Evolutionary conservation across 2,329 filamentous ascomycete species (phyloP).

Genomic region (Aspergillus brunneoviolaceus): DNA sequence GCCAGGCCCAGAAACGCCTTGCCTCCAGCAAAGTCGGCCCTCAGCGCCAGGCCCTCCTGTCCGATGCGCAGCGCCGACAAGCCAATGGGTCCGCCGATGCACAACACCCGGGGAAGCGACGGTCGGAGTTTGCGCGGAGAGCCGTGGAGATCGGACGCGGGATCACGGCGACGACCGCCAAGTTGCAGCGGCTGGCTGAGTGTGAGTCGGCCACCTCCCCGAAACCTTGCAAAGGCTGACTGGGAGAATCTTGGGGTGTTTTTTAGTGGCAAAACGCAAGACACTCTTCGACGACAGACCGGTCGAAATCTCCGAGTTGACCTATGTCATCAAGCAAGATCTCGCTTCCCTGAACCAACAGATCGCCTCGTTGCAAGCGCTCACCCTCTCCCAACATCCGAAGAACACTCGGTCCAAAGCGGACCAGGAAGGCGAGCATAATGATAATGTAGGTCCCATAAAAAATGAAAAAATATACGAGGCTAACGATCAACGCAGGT

Average conservation of each 20-base stretch:
- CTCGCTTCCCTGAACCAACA: slow-evolving; percentile 81
- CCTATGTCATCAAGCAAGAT: slow-evolving; percentile 97
- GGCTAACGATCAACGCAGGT: slow-evolving; percentile 46
- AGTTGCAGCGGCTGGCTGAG: slow-evolving; percentile 89
- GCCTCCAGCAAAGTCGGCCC: slow-evolving; percentile 72
- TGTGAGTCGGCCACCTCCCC: slow-evolving; percentile 48
- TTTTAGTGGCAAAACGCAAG: slow-evolving; percentile 82
- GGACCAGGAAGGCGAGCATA: slow-evolving; percentile 90
- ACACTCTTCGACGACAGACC: slow-evolving; percentile 96
- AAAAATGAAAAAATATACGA: too few species aligned
- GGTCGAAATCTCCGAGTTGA: slow-evolving; percentile 94
- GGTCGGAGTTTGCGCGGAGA: slow-evolving; percentile 89
- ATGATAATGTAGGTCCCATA: slow-evolving; percentile 70
- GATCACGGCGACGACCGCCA: slow-evolving; percentile 89
- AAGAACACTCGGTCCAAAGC: slow-evolving; percentile 48
- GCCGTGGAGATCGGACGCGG: slow-evolving; percentile 90
- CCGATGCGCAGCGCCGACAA: slow-evolving; percentile 62
- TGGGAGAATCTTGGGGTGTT: background rate
- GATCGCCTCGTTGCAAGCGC: slow-evolving; percentile 76
- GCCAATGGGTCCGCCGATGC: slow-evolving; percentile 62
- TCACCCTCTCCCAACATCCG: slow-evolving; percentile 76
- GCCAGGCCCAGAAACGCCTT: slow-evolving; percentile 78
- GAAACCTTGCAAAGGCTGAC: background rate
- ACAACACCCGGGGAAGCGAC: slow-evolving; percentile 42
- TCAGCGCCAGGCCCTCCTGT: slow-evolving; percentile 77